Base-by-base conservation (phyloP, 768 basidiomycete genomes). In the Inosperma sp. region DNA sequence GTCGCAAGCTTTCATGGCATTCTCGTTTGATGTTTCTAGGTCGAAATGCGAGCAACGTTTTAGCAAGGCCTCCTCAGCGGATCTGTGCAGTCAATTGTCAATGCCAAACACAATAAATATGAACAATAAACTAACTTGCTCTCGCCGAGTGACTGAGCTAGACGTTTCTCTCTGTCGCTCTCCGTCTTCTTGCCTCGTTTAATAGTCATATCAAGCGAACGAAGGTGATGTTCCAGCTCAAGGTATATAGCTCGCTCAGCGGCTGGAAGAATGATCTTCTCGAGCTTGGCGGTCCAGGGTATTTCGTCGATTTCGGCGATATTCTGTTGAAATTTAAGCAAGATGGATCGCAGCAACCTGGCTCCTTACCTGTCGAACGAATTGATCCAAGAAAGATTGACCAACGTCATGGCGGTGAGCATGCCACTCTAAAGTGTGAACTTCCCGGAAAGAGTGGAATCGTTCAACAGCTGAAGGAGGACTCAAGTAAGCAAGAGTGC, bases 231-330 rank as follows among this genome's bases (percentile, higher is more conserved):
- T 57, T 95, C 93, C 7, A 97, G 78, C 62, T 97, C 94, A 26
- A 94, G 77, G 65, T 97, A 96, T 55, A 97, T 93, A 0, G 93
- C 90, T 7, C 88, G 87, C 66, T 96, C 94, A 0, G 94, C 91
- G 5, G 93, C 92, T 10, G 94, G 93, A 7, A 95, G 82, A 35
- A 78, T 68, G 21, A 95, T 80, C 22, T 73, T 71, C 57, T 83
- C 75, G 23, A 83, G 68, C 49, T 86, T 72, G 52, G 76, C 78
- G 0, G 77, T 77, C 70, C 83, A 90, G 2, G 88, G 87, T 50
- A 97, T 97, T 68, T 97, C 94, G 53, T 93, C 93, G 49, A 96
- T 97, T 69, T 97, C 94, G 7, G 94, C 93, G 44, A 94, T 83
- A 61, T 96, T 96, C 86, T 96, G 9, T 17, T 26, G 31, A 54